Evolutionary conservation across 331 rosid species (phyloP).

Genomic region (Stylosanthes scabra): DNA sequence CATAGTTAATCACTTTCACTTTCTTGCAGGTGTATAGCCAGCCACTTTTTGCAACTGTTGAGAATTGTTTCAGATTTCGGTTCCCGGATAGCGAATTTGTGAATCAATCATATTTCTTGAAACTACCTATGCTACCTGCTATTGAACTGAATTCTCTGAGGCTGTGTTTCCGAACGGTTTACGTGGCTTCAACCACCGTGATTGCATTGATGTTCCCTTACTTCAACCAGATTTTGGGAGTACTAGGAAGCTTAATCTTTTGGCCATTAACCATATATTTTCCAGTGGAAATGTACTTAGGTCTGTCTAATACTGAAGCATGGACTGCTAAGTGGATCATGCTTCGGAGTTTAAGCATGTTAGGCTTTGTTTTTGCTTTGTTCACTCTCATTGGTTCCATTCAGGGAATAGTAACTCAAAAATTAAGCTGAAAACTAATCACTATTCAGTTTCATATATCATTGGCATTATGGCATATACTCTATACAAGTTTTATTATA

Average conservation of each 20-base stretch:
- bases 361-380: constrained; percentile 49
- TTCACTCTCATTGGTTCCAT: constrained; percentile 60
- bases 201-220: constrained; percentile 67
- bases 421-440: constrained; percentile 39
- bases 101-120: constrained; percentile 44
- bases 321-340: constrained; percentile 70
- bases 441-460: background rate
- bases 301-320: constrained; percentile 33
- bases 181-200: constrained; percentile 55
- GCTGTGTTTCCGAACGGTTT: constrained; percentile 59
- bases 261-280: constrained; percentile 76
- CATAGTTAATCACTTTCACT: background rate
- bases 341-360: constrained; percentile 49
- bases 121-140: constrained; percentile 51
- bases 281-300: constrained; percentile 67
- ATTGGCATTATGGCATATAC: background rate
- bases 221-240: constrained; percentile 75
- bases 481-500: background rate
- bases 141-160: constrained; percentile 55
- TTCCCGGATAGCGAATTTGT: constrained; percentile 53
- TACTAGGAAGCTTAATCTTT: constrained; percentile 61
- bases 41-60: constrained; percentile 62
- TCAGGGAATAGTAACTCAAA: constrained; percentile 57
- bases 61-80: constrained; percentile 52
- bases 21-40: constrained; percentile 66